These are phyloP conservation scores for Wallacemonas sp. DNA, from an alignment of 208 protist species.

Conservation along the genomic window DNA sequence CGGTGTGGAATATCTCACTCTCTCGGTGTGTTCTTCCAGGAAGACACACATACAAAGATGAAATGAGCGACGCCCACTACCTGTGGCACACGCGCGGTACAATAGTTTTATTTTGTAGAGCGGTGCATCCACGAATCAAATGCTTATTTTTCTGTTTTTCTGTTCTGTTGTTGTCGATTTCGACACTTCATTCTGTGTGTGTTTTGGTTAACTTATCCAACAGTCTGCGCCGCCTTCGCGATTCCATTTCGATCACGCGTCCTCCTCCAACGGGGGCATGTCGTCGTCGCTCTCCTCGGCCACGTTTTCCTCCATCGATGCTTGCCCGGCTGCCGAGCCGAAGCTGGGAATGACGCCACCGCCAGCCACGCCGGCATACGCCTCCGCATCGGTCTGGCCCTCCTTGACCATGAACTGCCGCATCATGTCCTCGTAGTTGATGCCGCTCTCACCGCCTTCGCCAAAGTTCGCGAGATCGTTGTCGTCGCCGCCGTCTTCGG, in stretches of 20 bases:
- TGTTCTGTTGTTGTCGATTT: background rate
- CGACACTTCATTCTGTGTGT: background rate
- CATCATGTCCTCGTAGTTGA: conserved; percentile 43
- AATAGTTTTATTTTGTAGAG: too few species aligned
- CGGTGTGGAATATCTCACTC: too few species aligned
- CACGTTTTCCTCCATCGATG: conserved; percentile 1
- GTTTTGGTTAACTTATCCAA: too few species aligned
- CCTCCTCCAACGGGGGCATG: conserved; percentile 56
- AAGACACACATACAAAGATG: too few species aligned
- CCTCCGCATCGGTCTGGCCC: conserved; percentile 29
- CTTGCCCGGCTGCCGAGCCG: conserved; percentile 23
- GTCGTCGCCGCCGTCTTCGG: conserved; percentile 33
- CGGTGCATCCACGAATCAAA: too few species aligned
- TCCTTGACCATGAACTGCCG: conserved; percentile 47
- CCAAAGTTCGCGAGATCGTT: conserved; percentile 30
- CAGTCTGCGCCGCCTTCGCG: too few species aligned
- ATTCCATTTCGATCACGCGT: conserved; percentile 4
- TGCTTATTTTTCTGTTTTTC: conserved; percentile 7
- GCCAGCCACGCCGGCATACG: conserved; percentile 24
- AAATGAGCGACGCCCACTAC: too few species aligned
- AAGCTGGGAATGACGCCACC: conserved; percentile 29
- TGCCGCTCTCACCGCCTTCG: conserved; percentile 25
- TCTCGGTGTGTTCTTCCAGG: too few species aligned
- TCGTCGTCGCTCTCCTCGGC: conserved; percentile 38
- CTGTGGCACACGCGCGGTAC: too few species aligned